A percentile compares a stretch with the other conserved stretches of the same genome.
Evolutionary conservation across 805 yeast species (phyloP).

Genomic region (Saturnispora hagleri): DNA sequence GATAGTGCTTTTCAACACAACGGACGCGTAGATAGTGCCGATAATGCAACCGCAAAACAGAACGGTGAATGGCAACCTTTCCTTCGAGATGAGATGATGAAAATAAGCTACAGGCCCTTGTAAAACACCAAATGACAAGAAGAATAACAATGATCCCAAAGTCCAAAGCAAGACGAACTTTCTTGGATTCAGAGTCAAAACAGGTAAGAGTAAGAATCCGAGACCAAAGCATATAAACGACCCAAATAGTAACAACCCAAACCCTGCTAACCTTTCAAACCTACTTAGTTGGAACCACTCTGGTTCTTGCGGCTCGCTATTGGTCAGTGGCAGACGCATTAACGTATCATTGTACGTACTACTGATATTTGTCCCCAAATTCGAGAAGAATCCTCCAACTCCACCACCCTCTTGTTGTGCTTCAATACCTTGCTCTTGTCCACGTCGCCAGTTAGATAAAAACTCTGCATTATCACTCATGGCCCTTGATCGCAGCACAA

Average conservation of each 20-base stretch:
- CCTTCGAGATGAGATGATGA: conserved; percentile 63
- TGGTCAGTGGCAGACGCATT: conserved; percentile 56
- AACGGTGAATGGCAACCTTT: conserved; percentile 69
- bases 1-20: conserved; percentile 60
- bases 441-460: conserved; percentile 23
- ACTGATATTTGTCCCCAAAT: conserved; percentile 10
- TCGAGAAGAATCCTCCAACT: conserved; percentile 9
- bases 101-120: conserved; percentile 87
- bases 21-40: conserved; percentile 69
- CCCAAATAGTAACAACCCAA: conserved; percentile 66
- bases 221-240: conserved; percentile 73
- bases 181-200: conserved; percentile 78
- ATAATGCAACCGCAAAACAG: conserved; percentile 76
- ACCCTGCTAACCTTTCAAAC: conserved; percentile 72
- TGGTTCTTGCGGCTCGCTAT: conserved; percentile 56
- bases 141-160: conserved; percentile 79
- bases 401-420: conserved; percentile 3
- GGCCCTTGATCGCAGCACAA: not conserved
- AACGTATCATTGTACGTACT: conserved; percentile 21
- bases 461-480: conserved; percentile 20
- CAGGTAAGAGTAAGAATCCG: conserved; percentile 81
- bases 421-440: conserved; percentile 3
- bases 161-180: conserved; percentile 91
- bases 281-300: conserved; percentile 68
- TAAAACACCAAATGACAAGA: conserved; percentile 78